A percentile compares a stretch with the other conserved stretches of the same genome.
Conservation (phyloP, 1,284 basidiomycete species). For the Somion occarium region DNA sequence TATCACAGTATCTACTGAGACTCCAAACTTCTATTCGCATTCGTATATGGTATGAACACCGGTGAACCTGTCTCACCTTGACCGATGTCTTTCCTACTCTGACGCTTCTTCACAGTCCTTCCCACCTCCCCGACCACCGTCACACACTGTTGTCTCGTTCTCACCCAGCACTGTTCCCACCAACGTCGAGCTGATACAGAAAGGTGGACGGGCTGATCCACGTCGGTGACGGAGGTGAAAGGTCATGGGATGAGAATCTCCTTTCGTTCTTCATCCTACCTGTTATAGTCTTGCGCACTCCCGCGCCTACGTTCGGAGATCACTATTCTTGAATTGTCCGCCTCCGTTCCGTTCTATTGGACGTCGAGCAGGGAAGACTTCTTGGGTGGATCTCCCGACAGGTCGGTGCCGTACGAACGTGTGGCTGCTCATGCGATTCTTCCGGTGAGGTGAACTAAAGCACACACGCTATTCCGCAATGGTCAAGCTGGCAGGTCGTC, state of each 20-base stretch:
- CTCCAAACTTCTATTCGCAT: background rate
- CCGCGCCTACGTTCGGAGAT: background rate
- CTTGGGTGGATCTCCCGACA: background rate
- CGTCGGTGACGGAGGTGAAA: background rate
- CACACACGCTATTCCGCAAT: background rate
- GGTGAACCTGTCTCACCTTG: background rate
- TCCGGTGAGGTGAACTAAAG: background rate
- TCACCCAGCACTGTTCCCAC: background rate
- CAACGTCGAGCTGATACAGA: background rate
- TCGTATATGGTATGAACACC: background rate
- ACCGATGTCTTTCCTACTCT: background rate
- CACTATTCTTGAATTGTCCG: background rate
- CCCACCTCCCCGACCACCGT: background rate
- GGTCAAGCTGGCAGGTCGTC: background rate
- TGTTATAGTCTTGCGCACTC: background rate
- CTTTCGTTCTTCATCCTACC: background rate
- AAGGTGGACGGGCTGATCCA: background rate
- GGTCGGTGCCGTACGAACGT: background rate
- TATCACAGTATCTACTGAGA: no score
- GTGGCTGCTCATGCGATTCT: background rate
- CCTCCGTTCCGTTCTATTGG: background rate
- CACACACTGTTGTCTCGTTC: background rate
- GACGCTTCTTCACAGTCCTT: background rate
- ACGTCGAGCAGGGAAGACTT: background rate
- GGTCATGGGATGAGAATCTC: background rate